Evolutionary conservation across 805 yeast species (phyloP).

Genomic region (Ogataea paradorogensis): DNA sequence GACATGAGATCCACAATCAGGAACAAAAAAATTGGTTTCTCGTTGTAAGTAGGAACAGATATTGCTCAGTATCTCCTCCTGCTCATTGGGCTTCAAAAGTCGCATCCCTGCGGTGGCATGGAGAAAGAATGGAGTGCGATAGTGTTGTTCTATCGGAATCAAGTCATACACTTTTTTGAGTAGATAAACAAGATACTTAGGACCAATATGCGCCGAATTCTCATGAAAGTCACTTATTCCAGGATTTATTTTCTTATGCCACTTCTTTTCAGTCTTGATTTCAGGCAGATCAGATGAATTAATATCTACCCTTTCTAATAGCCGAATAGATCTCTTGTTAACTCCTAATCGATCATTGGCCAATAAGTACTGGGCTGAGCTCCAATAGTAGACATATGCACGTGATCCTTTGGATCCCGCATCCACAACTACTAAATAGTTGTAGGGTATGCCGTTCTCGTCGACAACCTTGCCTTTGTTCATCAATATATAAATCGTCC

Average conservation of each 20-base stretch:
- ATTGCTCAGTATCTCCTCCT: conserved; percentile 39
- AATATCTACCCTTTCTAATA: conserved; percentile 8
- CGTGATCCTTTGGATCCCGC: conserved; percentile 67
- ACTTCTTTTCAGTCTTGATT: conserved; percentile 35
- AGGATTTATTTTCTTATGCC: conserved; percentile 54
- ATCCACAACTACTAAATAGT: conserved; percentile 60
- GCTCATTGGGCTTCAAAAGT: conserved; percentile 48
- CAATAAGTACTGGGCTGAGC: conserved; percentile 34
- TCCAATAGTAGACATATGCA: conserved; percentile 58
- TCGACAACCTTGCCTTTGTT: conserved; percentile 30
- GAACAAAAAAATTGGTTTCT: conserved; percentile 51
- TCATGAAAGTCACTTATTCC: conserved; percentile 53
- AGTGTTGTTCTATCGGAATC: conserved; percentile 59
- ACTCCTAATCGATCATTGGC: conserved; percentile 17
- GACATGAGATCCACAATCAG: conserved; percentile 60
- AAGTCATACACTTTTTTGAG: conserved; percentile 45
- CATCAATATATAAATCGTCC: background rate
- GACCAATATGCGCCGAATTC: conserved; percentile 49
- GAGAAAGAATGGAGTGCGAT: conserved; percentile 62
- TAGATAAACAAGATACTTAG: conserved; percentile 48
- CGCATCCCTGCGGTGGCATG: conserved; percentile 75
- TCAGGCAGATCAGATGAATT: conserved; percentile 16
- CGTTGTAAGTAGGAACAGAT: conserved; percentile 48
- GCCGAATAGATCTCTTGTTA: conserved; percentile 4
- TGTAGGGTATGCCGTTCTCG: conserved; percentile 47